phyloP scores from a whole-genome alignment of 2,329 filamentous ascomycete genomes.

The Colletotrichum sp. region DNA sequence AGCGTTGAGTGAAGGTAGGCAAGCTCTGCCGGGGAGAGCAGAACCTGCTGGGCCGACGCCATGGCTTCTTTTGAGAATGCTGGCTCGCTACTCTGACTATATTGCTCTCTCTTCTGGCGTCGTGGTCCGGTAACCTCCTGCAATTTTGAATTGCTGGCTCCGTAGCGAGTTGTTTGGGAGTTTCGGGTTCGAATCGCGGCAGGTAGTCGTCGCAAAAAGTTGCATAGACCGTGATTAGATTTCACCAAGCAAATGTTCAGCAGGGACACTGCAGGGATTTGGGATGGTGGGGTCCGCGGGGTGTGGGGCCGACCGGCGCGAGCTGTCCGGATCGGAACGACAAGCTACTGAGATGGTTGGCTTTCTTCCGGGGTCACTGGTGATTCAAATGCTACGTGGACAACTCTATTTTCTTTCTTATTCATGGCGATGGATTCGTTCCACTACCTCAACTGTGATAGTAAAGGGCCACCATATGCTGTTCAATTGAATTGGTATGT shows the following conservation, averaged over 20 bases:
- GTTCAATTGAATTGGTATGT: not conserved
- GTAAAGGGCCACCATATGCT: not conserved
- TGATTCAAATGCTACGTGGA: not conserved
- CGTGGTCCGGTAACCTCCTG: not conserved
- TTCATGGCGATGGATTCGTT: not conserved
- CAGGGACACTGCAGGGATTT: constrained; percentile 8
- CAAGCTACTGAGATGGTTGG: not conserved
- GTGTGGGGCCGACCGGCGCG: constrained; percentile 15
- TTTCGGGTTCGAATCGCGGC: not conserved
- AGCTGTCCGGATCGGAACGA: constrained; percentile 17
- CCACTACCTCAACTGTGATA: not conserved
- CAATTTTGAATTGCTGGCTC: not conserved
- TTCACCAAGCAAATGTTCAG: constrained; percentile 2
- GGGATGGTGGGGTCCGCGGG: constrained; percentile 17
- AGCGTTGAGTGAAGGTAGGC: constrained; percentile 93
- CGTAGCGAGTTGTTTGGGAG: not conserved
- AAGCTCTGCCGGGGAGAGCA: constrained; percentile 93
- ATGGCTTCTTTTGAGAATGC: not conserved
- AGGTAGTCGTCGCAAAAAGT: constrained; percentile 12
- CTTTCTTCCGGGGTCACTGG: not conserved
- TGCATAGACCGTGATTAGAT: not conserved
- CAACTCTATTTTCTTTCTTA: not conserved
- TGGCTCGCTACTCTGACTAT: not conserved
- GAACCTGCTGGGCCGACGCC: constrained; percentile 61
- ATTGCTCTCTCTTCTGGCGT: too few species aligned